A percentile compares a stretch with the other conserved stretches of the same genome.
These are phyloP conservation scores for Lodderomyces oxycetoniae DNA, from an alignment of 1,139 yeast species.

Conservation along the genomic window DNA sequence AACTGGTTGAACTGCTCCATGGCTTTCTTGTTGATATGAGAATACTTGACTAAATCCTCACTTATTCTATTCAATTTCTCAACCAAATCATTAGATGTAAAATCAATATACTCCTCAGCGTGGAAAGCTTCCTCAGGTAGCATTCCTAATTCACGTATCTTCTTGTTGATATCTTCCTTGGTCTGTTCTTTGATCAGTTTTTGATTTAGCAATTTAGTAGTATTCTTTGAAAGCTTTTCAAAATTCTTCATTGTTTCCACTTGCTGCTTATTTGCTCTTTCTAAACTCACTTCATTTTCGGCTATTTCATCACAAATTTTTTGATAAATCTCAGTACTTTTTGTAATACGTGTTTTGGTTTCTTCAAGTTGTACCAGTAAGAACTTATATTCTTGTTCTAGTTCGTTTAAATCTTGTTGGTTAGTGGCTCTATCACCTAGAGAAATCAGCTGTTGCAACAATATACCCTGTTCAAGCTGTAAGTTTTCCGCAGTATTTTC, in stretches of 20 bases:
- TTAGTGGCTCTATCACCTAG: slow-evolving; percentile 12
- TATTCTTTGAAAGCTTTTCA: slow-evolving; percentile 58
- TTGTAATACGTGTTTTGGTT: slow-evolving; percentile 18
- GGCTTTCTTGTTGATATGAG: slow-evolving; percentile 87
- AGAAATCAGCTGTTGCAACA: slow-evolving; percentile 8
- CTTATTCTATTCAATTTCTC: slow-evolving; percentile 53
- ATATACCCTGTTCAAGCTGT: slow-evolving; percentile 20
- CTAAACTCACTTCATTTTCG: slow-evolving; percentile 37
- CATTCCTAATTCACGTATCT: slow-evolving; percentile 78
- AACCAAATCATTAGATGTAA: slow-evolving; percentile 52
- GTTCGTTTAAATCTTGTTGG: slow-evolving; percentile 39
- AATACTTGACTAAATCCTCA: slow-evolving; percentile 55
- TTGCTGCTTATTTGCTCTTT: slow-evolving; percentile 56
- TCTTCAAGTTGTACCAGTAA: slow-evolving; percentile 21
- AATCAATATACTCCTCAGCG: slow-evolving; percentile 34
- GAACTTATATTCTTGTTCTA: slow-evolving; percentile 22
- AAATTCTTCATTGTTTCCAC: slow-evolving; percentile 48
- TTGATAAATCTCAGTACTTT: slow-evolving; percentile 20
- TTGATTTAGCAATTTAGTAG: slow-evolving; percentile 63
- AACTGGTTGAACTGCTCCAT: slow-evolving; percentile 78
- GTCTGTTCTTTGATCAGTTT: slow-evolving; percentile 58
- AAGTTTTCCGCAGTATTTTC: slow-evolving; percentile 56
- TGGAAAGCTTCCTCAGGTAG: slow-evolving; percentile 81
- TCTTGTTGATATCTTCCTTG: slow-evolving; percentile 67
- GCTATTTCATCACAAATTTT: slow-evolving; percentile 30